Conservation (phyloP, 257 asterid species). For the Nyctanthes arbortristis region DNA sequence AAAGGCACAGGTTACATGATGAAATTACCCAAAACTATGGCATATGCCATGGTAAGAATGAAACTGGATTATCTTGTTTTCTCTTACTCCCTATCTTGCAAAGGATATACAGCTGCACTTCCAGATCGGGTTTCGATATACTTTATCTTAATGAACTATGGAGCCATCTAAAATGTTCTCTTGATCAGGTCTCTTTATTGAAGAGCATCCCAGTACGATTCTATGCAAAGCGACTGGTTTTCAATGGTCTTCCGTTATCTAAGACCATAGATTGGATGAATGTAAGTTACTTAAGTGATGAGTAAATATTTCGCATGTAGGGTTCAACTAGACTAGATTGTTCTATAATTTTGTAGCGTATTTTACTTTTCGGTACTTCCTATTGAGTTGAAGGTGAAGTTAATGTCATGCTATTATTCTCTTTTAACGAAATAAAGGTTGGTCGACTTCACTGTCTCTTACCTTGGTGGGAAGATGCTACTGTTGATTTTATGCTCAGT, state of each 20-base stretch:
- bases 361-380: background rate
- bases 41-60: conserved; percentile 59
- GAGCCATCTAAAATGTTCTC: conserved; percentile 2
- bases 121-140: background rate
- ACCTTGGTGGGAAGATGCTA: conserved; percentile 92
- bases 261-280: conserved; percentile 58
- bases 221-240: conserved; percentile 55
- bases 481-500: conserved; percentile 67
- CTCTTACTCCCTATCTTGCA: background rate
- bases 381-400: background rate
- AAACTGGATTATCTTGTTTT: background rate
- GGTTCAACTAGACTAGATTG: background rate
- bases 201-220: conserved; percentile 69
- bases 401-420: conserved; percentile 15
- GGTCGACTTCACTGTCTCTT: conserved; percentile 78
- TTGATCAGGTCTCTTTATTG: conserved; percentile 58
- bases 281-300: conserved; percentile 41
- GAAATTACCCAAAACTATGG: conserved; percentile 53
- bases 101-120: background rate
- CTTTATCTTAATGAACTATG: background rate
- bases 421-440: conserved; percentile 49
- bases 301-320: background rate
- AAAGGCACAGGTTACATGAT: conserved; percentile 51
- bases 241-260: conserved; percentile 53
- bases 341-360: background rate